Evolutionary conservation across 2,329 filamentous ascomycete genomes (phyloP).

Genomic region (Neonectria ditissima): DNA sequence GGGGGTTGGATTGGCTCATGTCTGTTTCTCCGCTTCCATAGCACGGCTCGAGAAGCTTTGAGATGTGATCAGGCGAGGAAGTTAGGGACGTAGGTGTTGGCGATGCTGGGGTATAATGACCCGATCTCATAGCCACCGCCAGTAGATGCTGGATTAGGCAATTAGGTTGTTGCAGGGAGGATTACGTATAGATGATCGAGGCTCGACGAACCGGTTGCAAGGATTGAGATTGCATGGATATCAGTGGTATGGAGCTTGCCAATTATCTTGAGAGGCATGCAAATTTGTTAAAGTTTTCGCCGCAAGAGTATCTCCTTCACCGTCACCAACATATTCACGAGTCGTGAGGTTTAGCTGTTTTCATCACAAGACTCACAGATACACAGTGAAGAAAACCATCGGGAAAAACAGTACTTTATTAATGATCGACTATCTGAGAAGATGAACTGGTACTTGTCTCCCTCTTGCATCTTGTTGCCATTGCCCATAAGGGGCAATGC

Average conservation of each 20-base stretch:
- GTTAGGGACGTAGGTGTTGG: not conserved
- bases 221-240: not conserved
- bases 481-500: not conserved
- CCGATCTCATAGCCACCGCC: not conserved
- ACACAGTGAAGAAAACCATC: not conserved
- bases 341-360: too few relatives aligned
- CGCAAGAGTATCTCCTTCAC: not conserved
- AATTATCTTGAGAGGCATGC: not conserved
- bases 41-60: too few relatives aligned
- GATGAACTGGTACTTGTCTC: constrained; percentile 17
- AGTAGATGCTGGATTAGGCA: constrained; percentile 2
- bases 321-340: not conserved
- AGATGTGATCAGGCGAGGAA: too few relatives aligned
- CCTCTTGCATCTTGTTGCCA: not conserved
- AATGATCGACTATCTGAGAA: constrained; percentile 23
- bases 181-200: not conserved
- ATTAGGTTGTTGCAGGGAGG: not conserved
- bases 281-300: not conserved
- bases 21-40: too few relatives aligned
- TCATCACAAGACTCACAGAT: not conserved
- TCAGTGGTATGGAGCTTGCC: not conserved
- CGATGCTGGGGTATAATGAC: too few relatives aligned
- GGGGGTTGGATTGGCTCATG: too few relatives aligned
- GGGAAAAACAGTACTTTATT: constrained; percentile 23
- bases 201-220: not conserved